Base-by-base conservation (phyloP, 2,329 filamentous ascomycete species). In the Teratosphaeria nubilosa region DNA sequence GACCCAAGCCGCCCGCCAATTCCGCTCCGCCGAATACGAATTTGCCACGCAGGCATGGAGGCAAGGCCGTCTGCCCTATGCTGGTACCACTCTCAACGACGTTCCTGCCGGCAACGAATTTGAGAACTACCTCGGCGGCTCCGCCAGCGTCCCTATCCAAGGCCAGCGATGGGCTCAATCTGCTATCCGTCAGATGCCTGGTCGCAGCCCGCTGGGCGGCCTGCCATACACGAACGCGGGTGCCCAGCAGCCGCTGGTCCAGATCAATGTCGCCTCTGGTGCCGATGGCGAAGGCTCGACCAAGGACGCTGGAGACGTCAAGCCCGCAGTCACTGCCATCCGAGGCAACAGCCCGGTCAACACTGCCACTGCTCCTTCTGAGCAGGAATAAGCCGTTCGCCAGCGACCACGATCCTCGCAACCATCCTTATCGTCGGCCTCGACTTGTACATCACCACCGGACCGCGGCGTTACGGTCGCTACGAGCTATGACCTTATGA, bases 1-100 rank as follows among this genome's bases (percentile, higher is more conserved):
- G 71, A 97, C 92, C 50, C 91, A 94, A 32, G 91, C 96, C 72
- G 90, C 91, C 59, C 91, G 94, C 61, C 90, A 95, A 70, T 97
- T 96, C 77, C 90, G 94, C 60, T 94, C 92, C 59, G 94, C 94
- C 59, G 94, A 97, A 77, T 97, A 97, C 76, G 77, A 71, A 64
- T 62, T 67, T 63, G 64, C 70, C 55, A 65, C 70, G 56, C 64
- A 68, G 54, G 67, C 67, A 57, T 67, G 66, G 68, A 66, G 68
- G 58, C 69, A 69, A 56, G 68, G 67, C 50, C 65, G 65, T 56
- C 62, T 68, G 22, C 66, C 65, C 53, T 65, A 64, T 55, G 62
- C 63, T 51, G 65, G 66, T 48, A 62, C 63, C 48, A 62, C 60
- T 30, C 57, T 62, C 53, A 59, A 64, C 54, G 67, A 67, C 55